Conservation (phyloP, 2,329 filamentous ascomycete species). For the Diplodia intermedia region DNA sequence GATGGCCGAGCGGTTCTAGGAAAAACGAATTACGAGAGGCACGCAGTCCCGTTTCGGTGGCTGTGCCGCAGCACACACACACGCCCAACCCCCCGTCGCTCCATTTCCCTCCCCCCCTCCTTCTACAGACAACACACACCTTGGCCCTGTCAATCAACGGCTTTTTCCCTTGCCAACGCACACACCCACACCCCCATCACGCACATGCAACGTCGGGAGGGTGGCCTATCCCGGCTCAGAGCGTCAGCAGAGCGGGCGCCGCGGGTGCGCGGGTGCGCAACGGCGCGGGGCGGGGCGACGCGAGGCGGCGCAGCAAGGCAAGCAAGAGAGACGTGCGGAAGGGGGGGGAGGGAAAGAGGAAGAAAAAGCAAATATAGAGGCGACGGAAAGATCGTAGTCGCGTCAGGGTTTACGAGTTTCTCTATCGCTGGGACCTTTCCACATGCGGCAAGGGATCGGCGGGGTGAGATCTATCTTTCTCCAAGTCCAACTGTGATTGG, state of each 20-base stretch:
- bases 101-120: not conserved
- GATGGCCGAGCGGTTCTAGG: not conserved
- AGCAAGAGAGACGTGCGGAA: not conserved
- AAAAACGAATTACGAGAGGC: not conserved
- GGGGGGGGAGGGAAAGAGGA: not conserved
- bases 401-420: too few species aligned
- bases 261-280: not conserved
- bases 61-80: slow-evolving; percentile 16
- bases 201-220: not conserved
- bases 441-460: too few species aligned
- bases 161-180: not conserved
- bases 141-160: not conserved
- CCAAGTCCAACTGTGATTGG: not conserved
- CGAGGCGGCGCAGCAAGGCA: not conserved
- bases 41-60: not conserved
- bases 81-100: not conserved
- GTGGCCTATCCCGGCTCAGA: not conserved
- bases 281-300: not conserved
- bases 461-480: too few species aligned
- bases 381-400: too few species aligned
- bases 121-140: not conserved
- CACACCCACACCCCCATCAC: not conserved
- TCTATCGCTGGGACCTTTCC: too few species aligned
- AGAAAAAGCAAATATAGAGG: too few species aligned
- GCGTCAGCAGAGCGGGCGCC: not conserved